Conservation (phyloP, 2,329 filamentous ascomycete species). For the Aspergillus sp. region DNA sequence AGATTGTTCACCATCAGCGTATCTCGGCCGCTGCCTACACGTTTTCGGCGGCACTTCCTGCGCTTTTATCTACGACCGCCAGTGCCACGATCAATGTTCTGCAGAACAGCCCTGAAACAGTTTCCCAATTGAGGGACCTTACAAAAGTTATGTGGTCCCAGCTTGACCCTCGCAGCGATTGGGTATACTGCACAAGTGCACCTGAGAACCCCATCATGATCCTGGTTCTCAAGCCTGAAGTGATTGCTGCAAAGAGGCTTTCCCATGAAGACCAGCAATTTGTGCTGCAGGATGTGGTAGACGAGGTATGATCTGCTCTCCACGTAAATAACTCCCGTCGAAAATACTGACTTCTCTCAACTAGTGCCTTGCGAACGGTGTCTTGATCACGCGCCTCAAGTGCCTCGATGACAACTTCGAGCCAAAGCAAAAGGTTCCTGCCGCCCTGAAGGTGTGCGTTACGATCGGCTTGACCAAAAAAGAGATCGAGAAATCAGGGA, state of each 20-base stretch:
- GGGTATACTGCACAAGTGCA: constrained; percentile 79
- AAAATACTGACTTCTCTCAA: background rate
- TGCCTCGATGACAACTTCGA: constrained; percentile 66
- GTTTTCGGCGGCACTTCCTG: constrained; percentile 90
- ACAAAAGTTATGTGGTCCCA: constrained; percentile 82
- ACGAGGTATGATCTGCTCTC: constrained; percentile 67
- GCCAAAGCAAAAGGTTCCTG: constrained; percentile 68
- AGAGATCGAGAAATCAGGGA: constrained; percentile 92
- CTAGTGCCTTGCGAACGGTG: constrained; percentile 79
- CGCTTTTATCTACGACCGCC: constrained; percentile 91
- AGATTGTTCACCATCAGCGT: constrained; percentile 94
- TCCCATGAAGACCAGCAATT: constrained; percentile 76
- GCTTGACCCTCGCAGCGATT: constrained; percentile 89
- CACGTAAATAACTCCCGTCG: background rate
- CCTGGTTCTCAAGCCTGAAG: constrained; percentile 77
- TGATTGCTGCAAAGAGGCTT: constrained; percentile 69
- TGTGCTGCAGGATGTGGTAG: constrained; percentile 86
- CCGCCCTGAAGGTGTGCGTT: constrained; percentile 87
- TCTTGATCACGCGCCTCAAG: constrained; percentile 86
- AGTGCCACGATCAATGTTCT: constrained; percentile 86
- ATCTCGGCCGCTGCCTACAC: constrained; percentile 92
- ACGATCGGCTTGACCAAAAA: constrained; percentile 87
- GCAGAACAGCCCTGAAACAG: constrained; percentile 80
- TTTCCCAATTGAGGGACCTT: constrained; percentile 78
- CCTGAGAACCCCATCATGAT: constrained; percentile 86